Conservation (phyloP, 257 asterid species). For the Echites panduratus region DNA sequence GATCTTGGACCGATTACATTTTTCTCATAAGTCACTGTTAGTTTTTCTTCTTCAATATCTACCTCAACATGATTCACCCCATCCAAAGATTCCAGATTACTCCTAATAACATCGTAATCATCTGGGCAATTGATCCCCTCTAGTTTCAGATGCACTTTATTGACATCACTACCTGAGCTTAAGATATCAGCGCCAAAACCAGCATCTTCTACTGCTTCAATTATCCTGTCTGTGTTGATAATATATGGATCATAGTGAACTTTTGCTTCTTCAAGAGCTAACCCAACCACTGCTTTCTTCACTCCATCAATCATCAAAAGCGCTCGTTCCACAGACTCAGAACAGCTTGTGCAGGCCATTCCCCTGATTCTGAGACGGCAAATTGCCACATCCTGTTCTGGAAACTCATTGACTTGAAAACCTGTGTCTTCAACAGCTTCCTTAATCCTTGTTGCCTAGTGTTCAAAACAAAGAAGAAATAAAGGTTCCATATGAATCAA, state of each 20-base stretch:
- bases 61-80: constrained; percentile 74
- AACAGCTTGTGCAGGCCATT: constrained; percentile 99
- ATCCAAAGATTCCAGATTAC: constrained; percentile 57
- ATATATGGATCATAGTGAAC: constrained; percentile 86
- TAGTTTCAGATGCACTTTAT: constrained; percentile 60
- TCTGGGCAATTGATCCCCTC: constrained; percentile 60
- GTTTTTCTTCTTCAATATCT: constrained; percentile 46
- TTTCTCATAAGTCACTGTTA: constrained; percentile 66
- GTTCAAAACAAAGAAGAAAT: constrained; percentile 13
- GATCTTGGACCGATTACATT: constrained; percentile 85
- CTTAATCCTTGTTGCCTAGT: constrained; percentile 64
- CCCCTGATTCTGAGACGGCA: constrained; percentile 85
- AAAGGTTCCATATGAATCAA: constrained; percentile 1
- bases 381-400: constrained; percentile 82
- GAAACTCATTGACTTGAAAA: constrained; percentile 79
- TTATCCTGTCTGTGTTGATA: constrained; percentile 45
- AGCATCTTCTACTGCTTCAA: constrained; percentile 78
- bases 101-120: constrained; percentile 45
- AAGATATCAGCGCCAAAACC: constrained; percentile 90
- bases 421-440: constrained; percentile 95
- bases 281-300: constrained; percentile 90
- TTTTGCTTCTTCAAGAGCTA: constrained; percentile 98
- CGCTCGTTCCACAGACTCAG: constrained; percentile 91
- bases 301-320: constrained; percentile 77
- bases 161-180: constrained; percentile 71